Evolutionary conservation across 768 basidiomycete genomes (phyloP), one percentile per base, ranked within the genome.

Genomic region (Leccinum longicurvipes): DNA sequence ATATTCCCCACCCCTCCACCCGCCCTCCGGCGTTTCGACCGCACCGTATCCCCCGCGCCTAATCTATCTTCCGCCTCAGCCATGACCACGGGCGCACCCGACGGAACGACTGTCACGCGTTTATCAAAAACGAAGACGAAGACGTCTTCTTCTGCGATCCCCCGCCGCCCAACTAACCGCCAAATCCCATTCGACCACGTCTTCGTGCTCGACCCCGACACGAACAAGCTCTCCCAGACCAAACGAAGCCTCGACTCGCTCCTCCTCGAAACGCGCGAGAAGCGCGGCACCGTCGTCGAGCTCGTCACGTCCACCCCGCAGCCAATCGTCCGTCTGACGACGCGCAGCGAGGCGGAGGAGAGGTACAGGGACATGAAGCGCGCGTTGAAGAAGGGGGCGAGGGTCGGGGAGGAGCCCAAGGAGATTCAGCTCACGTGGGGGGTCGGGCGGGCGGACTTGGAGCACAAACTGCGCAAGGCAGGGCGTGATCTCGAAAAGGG

Each of bases 401-500:
- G 58, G 55, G 63, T 54, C 10, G 60, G 65, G 23, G 66, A 64
- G 57, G 72, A 71, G 59, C 65, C 73, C 52, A 91, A 91, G 73
- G 85, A 89, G 73, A 74, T 90, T 5, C 86, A 88, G 70, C 64
- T 93, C 46, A 82, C 84, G 12, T 93, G 89, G 87, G 76, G 74
- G 3, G 79, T 84, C 12, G 81, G 73, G 7, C 59, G 67, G 28
- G 80, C 77, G 7, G 91, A 93, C 63, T 63, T 85, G 19, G 75
- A 74, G 34, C 86, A 86, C 69, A 92, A 90, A 68, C 56, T 92
- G 31, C 75, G 73, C 51, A 85, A 84, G 67, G 79, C 78, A 21
- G 69, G 74, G 50, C 73, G 77, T 50, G 80, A 86, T 36, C 70
- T 93, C 53, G 80, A 79, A 61, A 82, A 82, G 59, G 87, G 87